Evolutionary conservation across 2,329 filamentous ascomycete genomes (phyloP).

Genomic region (Pleoardoris graminearum): DNA sequence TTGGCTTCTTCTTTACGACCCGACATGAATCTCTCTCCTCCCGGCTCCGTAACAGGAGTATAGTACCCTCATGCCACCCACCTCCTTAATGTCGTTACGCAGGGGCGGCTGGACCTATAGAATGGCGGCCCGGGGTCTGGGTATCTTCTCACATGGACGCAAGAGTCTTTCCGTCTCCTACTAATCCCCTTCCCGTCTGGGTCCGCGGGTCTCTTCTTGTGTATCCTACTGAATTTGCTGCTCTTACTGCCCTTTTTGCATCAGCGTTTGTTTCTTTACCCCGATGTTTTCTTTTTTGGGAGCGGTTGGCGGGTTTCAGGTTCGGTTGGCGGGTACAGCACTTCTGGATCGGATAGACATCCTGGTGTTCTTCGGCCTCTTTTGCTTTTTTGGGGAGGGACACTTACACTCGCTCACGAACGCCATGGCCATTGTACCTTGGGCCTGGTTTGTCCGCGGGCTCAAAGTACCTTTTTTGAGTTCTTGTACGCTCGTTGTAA

Average conservation of each 20-base stretch:
- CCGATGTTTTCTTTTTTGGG: background rate
- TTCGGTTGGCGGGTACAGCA: slow-evolving; percentile 7
- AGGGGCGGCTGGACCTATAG: slow-evolving; percentile 38
- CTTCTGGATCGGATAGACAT: slow-evolving; percentile 23
- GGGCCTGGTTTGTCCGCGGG: slow-evolving; percentile 22
- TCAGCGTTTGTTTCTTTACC: slow-evolving; percentile 22
- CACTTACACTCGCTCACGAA: slow-evolving; percentile 31
- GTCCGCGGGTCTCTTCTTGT: slow-evolving; percentile 24
- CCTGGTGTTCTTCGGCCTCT: slow-evolving; percentile 24
- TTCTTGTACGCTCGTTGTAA: slow-evolving; percentile 47
- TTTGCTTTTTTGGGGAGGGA: slow-evolving; percentile 15
- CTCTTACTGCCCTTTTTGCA: slow-evolving; percentile 20
- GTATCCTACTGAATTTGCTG: slow-evolving; percentile 18
- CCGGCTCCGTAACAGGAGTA: slow-evolving; percentile 33
- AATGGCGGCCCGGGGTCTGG: slow-evolving; percentile 32
- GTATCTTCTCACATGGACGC: slow-evolving; percentile 1
- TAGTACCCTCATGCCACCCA: slow-evolving; percentile 31
- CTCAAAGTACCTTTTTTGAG: slow-evolving; percentile 36
- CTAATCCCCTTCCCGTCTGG: background rate
- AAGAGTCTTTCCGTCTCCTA: slow-evolving; percentile 8
- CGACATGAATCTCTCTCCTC: slow-evolving; percentile 32
- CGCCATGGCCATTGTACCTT: slow-evolving; percentile 31
- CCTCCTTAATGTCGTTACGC: slow-evolving; percentile 41
- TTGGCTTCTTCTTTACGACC: slow-evolving; percentile 36
- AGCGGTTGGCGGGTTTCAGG: slow-evolving; percentile 1